A percentile compares a stretch with the other conserved stretches of the same genome.
Evolutionary conservation across 2,329 filamentous ascomycete species (phyloP).

Genomic region (Metarhizium rileyi): DNA sequence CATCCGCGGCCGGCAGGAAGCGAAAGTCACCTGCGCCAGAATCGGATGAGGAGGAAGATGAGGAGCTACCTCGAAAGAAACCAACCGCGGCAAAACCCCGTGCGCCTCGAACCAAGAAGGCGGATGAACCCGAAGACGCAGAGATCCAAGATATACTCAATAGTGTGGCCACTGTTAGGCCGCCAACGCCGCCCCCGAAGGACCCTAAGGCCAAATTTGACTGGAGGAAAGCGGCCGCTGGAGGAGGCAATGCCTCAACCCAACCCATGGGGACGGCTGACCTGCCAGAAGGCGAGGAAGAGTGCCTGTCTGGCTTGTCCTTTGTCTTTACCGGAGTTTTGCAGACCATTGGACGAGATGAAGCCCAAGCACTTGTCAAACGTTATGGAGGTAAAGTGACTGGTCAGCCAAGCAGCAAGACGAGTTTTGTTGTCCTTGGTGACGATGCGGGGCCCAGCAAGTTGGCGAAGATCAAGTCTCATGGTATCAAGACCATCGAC

Average conservation of each 20-base stretch:
- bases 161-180: constrained; percentile 70
- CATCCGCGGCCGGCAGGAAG: constrained; percentile 35
- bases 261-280: constrained; percentile 58
- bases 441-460: constrained; percentile 90
- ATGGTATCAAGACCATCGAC: constrained; percentile 83
- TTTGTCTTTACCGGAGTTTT: constrained; percentile 95
- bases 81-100: constrained; percentile 48
- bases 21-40: constrained; percentile 47
- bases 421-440: constrained; percentile 85
- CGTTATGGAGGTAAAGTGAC: constrained; percentile 90
- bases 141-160: constrained; percentile 75
- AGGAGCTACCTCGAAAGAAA: constrained; percentile 47
- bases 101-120: constrained; percentile 53
- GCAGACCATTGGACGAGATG: constrained; percentile 69
- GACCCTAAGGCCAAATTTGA: constrained; percentile 68
- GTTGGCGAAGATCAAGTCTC: constrained; percentile 70
- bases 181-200: constrained; percentile 73
- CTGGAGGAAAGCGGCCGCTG: constrained; percentile 52
- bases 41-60: constrained; percentile 47
- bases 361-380: constrained; percentile 80
- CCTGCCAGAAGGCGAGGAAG: constrained; percentile 72
- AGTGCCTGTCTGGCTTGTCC: constrained; percentile 78
- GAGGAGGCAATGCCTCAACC: constrained; percentile 48
- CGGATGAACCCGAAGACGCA: constrained; percentile 55
- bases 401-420: constrained; percentile 78